These are phyloP conservation scores for Metschnikowia bowlesiae DNA, from an alignment of 805 yeast species.

Conservation along the genomic window DNA sequence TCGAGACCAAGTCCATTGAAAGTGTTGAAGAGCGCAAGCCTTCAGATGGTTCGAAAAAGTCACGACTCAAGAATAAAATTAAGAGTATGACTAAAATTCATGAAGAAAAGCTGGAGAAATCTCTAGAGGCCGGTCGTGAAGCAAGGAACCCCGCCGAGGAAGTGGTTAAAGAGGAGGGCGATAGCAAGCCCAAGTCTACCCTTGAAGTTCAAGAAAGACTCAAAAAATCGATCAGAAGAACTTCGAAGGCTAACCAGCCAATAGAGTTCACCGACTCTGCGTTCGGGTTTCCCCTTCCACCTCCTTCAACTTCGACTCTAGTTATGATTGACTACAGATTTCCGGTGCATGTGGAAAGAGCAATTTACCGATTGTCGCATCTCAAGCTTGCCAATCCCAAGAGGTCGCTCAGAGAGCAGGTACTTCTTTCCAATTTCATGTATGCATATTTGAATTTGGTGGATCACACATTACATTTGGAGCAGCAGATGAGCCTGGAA, in stretches of 20 bases:
- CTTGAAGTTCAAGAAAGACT: constrained; percentile 41
- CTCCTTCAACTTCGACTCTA: constrained; percentile 69
- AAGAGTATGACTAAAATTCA: constrained; percentile 14
- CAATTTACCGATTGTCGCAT: constrained; percentile 89
- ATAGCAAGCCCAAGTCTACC: constrained; percentile 29
- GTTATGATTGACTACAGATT: constrained; percentile 81
- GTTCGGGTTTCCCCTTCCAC: constrained; percentile 83
- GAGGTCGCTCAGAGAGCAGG: constrained; percentile 88
- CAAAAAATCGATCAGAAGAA: constrained; percentile 37
- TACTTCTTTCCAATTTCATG: constrained; percentile 91
- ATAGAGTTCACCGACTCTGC: constrained; percentile 66
- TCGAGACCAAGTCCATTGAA: background rate
- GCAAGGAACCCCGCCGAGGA: background rate
- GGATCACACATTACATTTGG: constrained; percentile 78
- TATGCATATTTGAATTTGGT: constrained; percentile 92
- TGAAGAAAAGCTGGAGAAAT: constrained; percentile 8
- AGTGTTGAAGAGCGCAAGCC: constrained; percentile 4
- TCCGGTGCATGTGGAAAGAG: constrained; percentile 94
- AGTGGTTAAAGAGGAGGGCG: constrained; percentile 10
- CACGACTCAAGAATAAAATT: constrained; percentile 14
- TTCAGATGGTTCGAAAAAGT: constrained; percentile 9
- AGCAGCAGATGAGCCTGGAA: constrained; percentile 47
- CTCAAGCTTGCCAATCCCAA: constrained; percentile 91
- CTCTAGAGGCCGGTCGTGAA: background rate
- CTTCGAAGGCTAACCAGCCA: constrained; percentile 43